These are phyloP conservation scores for Sequoia sempervirens DNA, from an alignment of 75 land plant species.

Conservation along the genomic window DNA sequence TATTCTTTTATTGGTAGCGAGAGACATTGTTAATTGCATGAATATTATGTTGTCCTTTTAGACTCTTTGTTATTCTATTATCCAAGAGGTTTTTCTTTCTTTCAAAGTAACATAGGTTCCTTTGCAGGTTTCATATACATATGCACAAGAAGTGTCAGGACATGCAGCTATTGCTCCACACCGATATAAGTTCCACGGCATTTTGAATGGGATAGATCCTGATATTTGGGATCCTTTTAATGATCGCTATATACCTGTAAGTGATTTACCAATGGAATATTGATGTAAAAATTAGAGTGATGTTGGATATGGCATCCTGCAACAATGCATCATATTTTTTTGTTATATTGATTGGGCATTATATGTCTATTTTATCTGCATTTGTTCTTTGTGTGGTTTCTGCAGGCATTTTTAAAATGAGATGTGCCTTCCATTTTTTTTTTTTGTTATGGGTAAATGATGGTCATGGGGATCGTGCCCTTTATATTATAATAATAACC, in stretches of 20 bases:
- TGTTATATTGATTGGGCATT: background rate
- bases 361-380: background rate
- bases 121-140: conserved; percentile 74
- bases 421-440: background rate
- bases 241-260: conserved; percentile 79
- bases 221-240: conserved; percentile 93
- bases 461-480: no score
- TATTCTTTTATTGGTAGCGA: background rate
- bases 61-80: background rate
- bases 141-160: conserved; percentile 77
- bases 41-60: background rate
- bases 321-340: background rate
- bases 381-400: background rate
- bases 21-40: background rate
- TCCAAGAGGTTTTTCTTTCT: background rate
- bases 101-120: background rate
- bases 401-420: background rate
- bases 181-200: conserved; percentile 78
- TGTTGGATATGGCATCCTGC: background rate
- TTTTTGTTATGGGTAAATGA: no score
- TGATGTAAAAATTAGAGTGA: background rate
- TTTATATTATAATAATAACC: no score
- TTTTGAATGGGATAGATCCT: conserved; percentile 85
- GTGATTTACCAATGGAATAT: conserved; percentile 8
- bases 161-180: conserved; percentile 75